Evolutionary conservation across 768 basidiomycete species (phyloP), one percentile per base, ranked within the genome.

Genomic region (Agrocybe praecox): DNA sequence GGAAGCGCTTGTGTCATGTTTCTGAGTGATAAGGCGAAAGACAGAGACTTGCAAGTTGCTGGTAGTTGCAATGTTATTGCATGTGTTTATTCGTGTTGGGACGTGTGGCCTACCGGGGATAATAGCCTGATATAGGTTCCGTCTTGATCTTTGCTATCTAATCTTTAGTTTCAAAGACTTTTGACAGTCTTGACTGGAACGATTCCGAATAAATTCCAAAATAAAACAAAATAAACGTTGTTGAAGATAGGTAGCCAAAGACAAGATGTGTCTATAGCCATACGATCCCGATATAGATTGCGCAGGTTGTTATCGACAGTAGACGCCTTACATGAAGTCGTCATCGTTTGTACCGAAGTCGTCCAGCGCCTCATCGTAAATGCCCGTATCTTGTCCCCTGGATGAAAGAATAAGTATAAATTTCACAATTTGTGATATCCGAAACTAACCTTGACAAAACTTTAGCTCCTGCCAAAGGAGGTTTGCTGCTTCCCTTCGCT

Each of bases 301-400:
- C 3, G n/a, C 3, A 40, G 3, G 5, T 15, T 40, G 14, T 40
- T 29, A 29, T 29, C 26, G 36, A 40, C 36, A 12, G 36, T 40
- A 40, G 36, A 40, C 36, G 36, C 36, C 36, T 80, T 89, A 96
- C 95, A 96, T 97, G 80, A 96, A 96, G 69, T 96, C 95, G 65
- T 88, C 89, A 52, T 79, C 73, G 54, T 81, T 78, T 59, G 74
- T 80, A 46, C 89, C 90, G 67, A 92, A 91, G 72, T 97, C 95
- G 71, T 97, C 96, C 66, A 97, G 73, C 15, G 87, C 85, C 73
- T 97, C 96, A 14, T 96, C 94, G 64, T 98, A 98, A 10, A 81
- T 68, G 36, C 73, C 79, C 1, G 90, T 93, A 72, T 96, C 95
- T 53, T 90, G 69, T 40, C 36, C 36, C 71, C 92, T 94, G 63